phyloP scores from a whole-genome alignment of 805 yeast genomes.

The Zygoascus bituminiphila region DNA sequence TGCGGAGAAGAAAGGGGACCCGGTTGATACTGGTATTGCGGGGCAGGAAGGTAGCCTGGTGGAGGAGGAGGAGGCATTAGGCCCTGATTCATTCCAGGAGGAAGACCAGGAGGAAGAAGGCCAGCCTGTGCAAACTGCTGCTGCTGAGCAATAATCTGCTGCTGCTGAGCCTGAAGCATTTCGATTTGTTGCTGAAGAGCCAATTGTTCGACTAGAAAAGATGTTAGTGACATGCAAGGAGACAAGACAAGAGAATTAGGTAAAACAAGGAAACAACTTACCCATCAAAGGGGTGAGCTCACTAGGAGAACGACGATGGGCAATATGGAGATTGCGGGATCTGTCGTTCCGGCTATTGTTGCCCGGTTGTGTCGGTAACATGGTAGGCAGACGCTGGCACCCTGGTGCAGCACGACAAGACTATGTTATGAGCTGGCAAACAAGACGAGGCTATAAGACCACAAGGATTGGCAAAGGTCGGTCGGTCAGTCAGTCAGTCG shows the following conservation, averaged over 20 bases:
- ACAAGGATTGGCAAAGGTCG: not conserved
- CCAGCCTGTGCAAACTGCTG: conserved; percentile 33
- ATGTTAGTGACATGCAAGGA: not conserved
- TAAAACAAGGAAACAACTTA: conserved; percentile 26
- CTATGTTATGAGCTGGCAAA: too few relatives aligned
- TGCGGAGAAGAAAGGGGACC: conserved; percentile 13
- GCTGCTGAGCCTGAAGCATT: conserved; percentile 84
- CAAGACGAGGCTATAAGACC: not conserved
- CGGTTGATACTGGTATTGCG: conserved; percentile 5
- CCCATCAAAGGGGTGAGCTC: conserved; percentile 88
- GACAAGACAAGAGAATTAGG: not conserved
- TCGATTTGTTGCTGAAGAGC: conserved; percentile 88
- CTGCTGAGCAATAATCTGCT: conserved; percentile 69
- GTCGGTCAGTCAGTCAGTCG: too few relatives aligned
- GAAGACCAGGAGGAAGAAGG: conserved; percentile 22
- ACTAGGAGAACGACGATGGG: conserved; percentile 95
- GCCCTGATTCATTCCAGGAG: conserved; percentile 15
- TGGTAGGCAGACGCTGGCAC: not conserved
- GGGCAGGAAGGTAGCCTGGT: conserved; percentile 14
- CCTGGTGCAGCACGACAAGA: not conserved
- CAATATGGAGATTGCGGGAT: conserved; percentile 61
- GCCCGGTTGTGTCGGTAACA: not conserved
- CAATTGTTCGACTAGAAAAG: conserved; percentile 48
- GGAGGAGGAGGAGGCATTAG: conserved; percentile 16
- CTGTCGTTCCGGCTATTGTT: conserved; percentile 5